Base-by-base conservation (phyloP, 2,329 filamentous ascomycete species). In the Ophiognomonia clavigignenti-juglandacearum region DNA sequence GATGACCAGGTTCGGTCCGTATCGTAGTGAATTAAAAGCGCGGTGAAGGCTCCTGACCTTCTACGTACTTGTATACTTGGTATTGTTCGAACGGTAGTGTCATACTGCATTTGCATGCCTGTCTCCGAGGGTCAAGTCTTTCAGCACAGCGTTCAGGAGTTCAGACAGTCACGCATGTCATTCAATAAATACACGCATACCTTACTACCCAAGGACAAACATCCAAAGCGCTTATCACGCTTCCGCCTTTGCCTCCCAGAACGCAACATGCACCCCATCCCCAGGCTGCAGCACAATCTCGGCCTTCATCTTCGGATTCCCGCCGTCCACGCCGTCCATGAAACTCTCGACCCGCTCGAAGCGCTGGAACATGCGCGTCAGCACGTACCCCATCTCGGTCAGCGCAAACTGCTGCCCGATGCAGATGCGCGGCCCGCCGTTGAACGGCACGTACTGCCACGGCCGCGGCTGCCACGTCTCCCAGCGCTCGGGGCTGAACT, bases 361-460 rank as follows among this genome's bases (percentile, higher is more conserved):
- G 20, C 75, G 73, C 69, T 92, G 88, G 59, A 91, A 78, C 54
- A 92, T 59, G 37, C 87, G 72, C 23, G 83, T 82, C 51, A 89
- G 73, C 9, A 85, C 82, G 61, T 91, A 91, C 24, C 71, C 70
- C 70, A 86, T 86, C 70, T 91, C 85, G 0, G 85, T 88, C 39
- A 91, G 66, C 13, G 87, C 88, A 62, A 90, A 92, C 64, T 92
- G 85, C 72, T 92, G 85, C 2, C 86, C 85, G 50, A 90, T 80
- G 64, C 86, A 88, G 59, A 88, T 85, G 26, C 86, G 71, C 36
- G 85, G 82, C 1, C 85, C 85, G 10, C 83, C 83, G 60, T 88
- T 88, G 65, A 89, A 88, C 4, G 86, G 85, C 35, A 89, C 75
- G 60, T 86, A 89, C 53, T 83, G 76, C 80, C 84, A 87, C 0